Evolutionary conservation across 495 filamentous ascomycete species (phyloP), one percentile per base, ranked within the genome.

Genomic region (Penicillium bialowiezense): DNA sequence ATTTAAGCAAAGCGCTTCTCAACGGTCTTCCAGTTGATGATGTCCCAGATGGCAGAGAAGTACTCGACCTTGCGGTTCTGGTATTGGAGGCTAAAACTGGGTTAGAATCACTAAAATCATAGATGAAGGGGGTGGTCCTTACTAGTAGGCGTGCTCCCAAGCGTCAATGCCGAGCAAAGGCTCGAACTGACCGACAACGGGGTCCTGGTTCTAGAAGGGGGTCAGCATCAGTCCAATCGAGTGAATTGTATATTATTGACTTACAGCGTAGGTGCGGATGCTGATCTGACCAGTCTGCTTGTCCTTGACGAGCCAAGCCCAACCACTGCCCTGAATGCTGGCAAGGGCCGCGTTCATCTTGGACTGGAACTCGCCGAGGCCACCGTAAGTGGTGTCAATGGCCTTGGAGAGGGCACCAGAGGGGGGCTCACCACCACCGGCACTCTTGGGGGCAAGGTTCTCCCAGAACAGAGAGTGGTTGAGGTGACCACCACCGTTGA

Each of bases 31-130:
- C 93, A 98, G 77, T 97, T 97, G 59, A 98, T 79, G 39, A 98
- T 90, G 55, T 97, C 90, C 93, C 93, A 98, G 65, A 98, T 87
- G 48, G 90, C 90, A 48, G 81, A 82, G 70, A 98, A 96, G 75
- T 98, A 98, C 69, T 97, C 95, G 44, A 89, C 93, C 82, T 98
- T 98, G 65, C 92, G 87, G 76, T 97, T 98, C 79, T 96, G 81
- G 71, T 98, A 98, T 77, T 98, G 90, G 47, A 98, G 77, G 73
- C 84, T 88, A 59, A 71, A 26, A 26, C 38, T 49, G 77, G 78
- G 64, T 50, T 77, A 37, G 74, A 69, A 49, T 74, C 59, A 67
- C 49, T n/a, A 19, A 7, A 21, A 9, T 12, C 10, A 21, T 43
- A 7, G 1, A 45, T 14, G 28, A 18, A 5, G n/a, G 20, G 14